These are phyloP conservation scores for Fagus sylvatica DNA, from an alignment of 306 rosid species.

Conservation along the genomic window DNA sequence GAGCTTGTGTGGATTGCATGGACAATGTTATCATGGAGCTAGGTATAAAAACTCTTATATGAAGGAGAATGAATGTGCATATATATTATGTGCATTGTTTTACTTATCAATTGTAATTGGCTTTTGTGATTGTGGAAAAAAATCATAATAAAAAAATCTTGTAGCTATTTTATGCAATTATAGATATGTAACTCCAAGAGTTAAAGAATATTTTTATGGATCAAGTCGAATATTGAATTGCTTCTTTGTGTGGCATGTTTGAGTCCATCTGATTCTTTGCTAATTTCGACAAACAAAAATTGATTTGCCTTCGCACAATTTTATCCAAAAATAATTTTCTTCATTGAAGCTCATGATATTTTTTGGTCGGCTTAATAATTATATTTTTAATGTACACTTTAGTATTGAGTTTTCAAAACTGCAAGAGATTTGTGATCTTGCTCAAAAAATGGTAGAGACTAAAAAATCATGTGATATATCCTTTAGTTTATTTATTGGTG, in stretches of 20 bases:
- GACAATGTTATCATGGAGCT: slow-evolving; percentile 13
- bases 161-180: slow-evolving; percentile 3
- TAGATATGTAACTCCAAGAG: slow-evolving; percentile 16
- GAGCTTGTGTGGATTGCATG: neutral
- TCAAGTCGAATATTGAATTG: neutral
- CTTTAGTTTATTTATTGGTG: slow-evolving; percentile 1
- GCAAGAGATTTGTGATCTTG: neutral
- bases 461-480: neutral
- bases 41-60: neutral
- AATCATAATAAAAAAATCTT: neutral
- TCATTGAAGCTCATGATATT: neutral
- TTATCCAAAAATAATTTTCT: slow-evolving; percentile 14
- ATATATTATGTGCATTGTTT: neutral
- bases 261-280: neutral
- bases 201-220: neutral
- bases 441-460: neutral
- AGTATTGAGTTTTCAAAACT: neutral
- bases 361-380: slow-evolving; percentile 18
- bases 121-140: neutral
- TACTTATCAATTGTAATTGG: neutral
- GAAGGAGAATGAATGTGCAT: neutral
- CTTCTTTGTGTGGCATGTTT: neutral
- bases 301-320: neutral
- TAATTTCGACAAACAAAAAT: slow-evolving; percentile 10
- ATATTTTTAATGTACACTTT: neutral